Evolutionary conservation across 2,329 filamentous ascomycete genomes (phyloP).

Genomic region (Colletotrichum chrysophilum): DNA sequence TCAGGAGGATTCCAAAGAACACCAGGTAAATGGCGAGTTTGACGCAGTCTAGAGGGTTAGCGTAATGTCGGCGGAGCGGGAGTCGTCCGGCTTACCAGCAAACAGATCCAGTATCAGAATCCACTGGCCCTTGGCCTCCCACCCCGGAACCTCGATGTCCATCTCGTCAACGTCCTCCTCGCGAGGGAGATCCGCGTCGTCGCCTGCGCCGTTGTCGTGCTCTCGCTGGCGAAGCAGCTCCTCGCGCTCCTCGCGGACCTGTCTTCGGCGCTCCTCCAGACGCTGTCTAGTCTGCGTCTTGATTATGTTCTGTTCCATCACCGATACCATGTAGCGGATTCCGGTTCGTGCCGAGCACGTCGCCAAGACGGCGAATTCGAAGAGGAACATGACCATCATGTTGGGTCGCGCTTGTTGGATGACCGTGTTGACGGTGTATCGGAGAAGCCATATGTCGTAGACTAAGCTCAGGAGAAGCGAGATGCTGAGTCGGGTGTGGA

Average conservation of each 20-base stretch:
- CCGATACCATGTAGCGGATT: conserved; percentile 77
- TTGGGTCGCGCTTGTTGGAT: conserved; percentile 88
- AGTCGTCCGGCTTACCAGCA: conserved; percentile 63
- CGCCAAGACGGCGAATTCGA: conserved; percentile 90
- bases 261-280: conserved; percentile 69
- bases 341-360: conserved; percentile 82
- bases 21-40: conserved; percentile 88
- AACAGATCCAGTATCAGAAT: conserved; percentile 86
- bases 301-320: conserved; percentile 79
- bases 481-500: conserved; percentile 81
- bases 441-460: conserved; percentile 82
- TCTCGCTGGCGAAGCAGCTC: conserved; percentile 56
- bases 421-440: conserved; percentile 82
- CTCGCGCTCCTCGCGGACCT: conserved; percentile 66
- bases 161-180: conserved; percentile 87
- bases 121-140: conserved; percentile 95
- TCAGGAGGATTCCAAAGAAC: conserved; percentile 92
- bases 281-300: conserved; percentile 75
- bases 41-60: conserved; percentile 71
- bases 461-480: conserved; percentile 80
- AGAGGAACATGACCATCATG: conserved; percentile 99
- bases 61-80: not conserved
- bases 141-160: conserved; percentile 93
- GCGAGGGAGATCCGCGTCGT: conserved; percentile 57
- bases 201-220: conserved; percentile 49